Evolutionary conservation across 2,329 filamentous ascomycete species (phyloP).

Genomic region (Pseudopithomyces maydicus): DNA sequence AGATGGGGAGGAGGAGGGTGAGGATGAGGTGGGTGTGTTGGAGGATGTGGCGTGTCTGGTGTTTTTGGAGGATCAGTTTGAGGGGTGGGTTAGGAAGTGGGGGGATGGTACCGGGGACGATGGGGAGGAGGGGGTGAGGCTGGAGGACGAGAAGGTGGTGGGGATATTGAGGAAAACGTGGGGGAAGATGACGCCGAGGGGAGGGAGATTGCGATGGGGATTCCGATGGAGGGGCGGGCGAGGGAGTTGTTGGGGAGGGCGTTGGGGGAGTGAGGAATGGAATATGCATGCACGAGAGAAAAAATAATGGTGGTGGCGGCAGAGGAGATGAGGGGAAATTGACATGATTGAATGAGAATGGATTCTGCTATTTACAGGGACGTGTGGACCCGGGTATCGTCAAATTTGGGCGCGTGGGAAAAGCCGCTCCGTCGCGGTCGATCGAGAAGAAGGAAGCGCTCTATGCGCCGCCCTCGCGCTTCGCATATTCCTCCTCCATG

Average conservation of each 20-base stretch:
- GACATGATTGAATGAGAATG: not conserved
- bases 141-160: constrained; percentile 79
- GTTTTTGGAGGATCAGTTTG: constrained; percentile 86
- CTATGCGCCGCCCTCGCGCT: constrained; percentile 45
- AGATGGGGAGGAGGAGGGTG: constrained; percentile 68
- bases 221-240: constrained; percentile 37
- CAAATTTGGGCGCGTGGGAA: not conserved
- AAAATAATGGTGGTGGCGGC: too few relatives aligned
- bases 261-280: constrained; percentile 22
- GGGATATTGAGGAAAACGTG: constrained; percentile 49
- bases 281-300: too few relatives aligned
- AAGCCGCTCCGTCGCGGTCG: not conserved
- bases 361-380: constrained; percentile 5
- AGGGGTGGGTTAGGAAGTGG: constrained; percentile 60
- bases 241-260: constrained; percentile 40
- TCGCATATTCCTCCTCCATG: constrained; percentile 49
- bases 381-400: not conserved
- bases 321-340: not conserved
- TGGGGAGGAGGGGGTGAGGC: constrained; percentile 51
- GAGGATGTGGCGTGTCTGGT: constrained; percentile 88
- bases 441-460: not conserved
- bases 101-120: constrained; percentile 46
- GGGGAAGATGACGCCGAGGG: constrained; percentile 48
- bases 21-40: constrained; percentile 72
- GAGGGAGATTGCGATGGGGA: constrained; percentile 38